Evolutionary conservation across 345 rosid species (phyloP), one percentile per base, ranked within the genome.

Genomic region (Eucalyptus sp.): DNA sequence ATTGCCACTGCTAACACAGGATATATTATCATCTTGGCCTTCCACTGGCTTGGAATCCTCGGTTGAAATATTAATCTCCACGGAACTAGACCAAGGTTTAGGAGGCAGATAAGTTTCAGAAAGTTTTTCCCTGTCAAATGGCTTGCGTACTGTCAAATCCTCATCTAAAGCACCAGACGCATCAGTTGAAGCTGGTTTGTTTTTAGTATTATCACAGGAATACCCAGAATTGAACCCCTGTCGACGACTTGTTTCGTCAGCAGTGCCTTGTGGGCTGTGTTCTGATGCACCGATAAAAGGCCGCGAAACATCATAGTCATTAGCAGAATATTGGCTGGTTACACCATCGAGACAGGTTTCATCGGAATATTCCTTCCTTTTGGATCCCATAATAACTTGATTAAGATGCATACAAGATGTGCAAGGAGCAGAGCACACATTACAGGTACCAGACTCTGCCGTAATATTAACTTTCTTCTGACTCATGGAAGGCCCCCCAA

Each of bases 341-440:
- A 90, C 93, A 64, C 93, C 89, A 87, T 90, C 94, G 79, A 66
- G 94, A 90, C 93, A 91, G 83, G 90, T 95, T 91, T 96, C 98
- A 93, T 96, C 97, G 33, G 95, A 95, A 90, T 90, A 93, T 89
- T 93, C 98, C 20, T 90, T 94, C 86, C 46, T 93, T 91, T 96
- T 95, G 50, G 93, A 92, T 88, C 93, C 96, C 93, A 92, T 92
- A 88, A 80, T 89, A 90, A 92, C 93, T 84, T 87, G 86, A 87
- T 90, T 92, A 88, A 90, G 94, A 90, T 96, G 98, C 95, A 92
- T 94, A 90, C 99, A 96, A 68, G 97, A 97, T 86, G 97, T 96
- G 93, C 98, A 94, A 91, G 98, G 95, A 90, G 99, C 94, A 56
- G 93, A 96, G 91, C 96, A 96, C 88, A 94, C 95, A 91, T 94